Evolutionary conservation across 73 alveolate species (phyloP).

Genomic region (Stentor roeselii): DNA sequence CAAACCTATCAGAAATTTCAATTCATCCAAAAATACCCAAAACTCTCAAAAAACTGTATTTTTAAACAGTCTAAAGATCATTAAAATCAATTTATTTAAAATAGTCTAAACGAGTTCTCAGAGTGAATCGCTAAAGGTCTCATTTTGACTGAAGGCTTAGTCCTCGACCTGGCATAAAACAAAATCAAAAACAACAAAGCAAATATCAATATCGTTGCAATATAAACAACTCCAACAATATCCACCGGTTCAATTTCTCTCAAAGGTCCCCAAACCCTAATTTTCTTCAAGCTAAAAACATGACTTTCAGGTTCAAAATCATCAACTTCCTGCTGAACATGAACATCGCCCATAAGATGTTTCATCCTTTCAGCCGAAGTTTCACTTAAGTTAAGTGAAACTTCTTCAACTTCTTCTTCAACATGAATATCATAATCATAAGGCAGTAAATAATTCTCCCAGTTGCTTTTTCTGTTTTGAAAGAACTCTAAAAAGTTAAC

Average conservation of each 20-base stretch:
- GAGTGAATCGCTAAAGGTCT: not conserved
- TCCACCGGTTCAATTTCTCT: not conserved
- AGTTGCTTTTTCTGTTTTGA: no score
- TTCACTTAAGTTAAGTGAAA: no score
- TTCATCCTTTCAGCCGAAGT: not conserved
- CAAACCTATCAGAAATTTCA: not conserved
- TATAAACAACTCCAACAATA: not conserved
- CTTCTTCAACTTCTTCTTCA: constrained; percentile 2
- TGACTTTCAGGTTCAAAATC: not conserved
- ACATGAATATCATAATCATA: constrained; percentile 24
- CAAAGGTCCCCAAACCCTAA: not conserved
- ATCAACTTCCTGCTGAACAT: not conserved
- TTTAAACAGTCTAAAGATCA: not conserved
- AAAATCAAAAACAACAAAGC: not conserved
- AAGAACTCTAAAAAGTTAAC: no score
- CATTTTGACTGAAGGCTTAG: not conserved
- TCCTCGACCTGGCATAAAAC: not conserved
- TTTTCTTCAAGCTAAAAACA: not conserved
- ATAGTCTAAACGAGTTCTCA: not conserved
- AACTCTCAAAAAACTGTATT: not conserved
- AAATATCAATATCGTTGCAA: not conserved
- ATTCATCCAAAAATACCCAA: not conserved
- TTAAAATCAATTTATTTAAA: no score
- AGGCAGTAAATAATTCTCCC: not conserved
- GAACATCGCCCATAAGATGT: not conserved